A percentile compares a stretch with the other conserved stretches of the same genome.
phyloP scores from a whole-genome alignment of 2,329 filamentous ascomycete species.

The Apiospora aurea region DNA sequence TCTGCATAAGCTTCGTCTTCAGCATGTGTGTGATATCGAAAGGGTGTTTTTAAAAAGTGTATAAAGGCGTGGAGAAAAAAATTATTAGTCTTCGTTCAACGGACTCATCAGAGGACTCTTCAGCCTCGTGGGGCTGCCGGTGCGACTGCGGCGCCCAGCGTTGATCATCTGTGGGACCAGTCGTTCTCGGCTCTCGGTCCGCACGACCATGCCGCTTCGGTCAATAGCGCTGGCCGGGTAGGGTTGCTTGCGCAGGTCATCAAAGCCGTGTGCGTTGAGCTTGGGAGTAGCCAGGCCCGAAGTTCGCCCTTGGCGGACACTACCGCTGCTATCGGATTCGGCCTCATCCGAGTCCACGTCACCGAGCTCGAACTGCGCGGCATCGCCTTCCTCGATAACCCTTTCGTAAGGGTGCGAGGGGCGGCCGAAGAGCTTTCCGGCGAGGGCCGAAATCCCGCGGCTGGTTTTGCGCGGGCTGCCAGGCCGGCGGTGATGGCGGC shows the following conservation, averaged over 20 bases:
- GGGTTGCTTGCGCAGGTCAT: slow-evolving; percentile 48
- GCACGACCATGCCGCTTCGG: slow-evolving; percentile 75
- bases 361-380: slow-evolving; percentile 78
- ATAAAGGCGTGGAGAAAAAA: neutral
- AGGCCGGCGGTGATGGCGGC: slow-evolving; percentile 51
- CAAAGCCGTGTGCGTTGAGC: slow-evolving; percentile 59
- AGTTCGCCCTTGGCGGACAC: slow-evolving; percentile 61
- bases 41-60: neutral
- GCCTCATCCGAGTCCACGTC: slow-evolving; percentile 70
- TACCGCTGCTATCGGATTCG: slow-evolving; percentile 64
- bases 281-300: slow-evolving; percentile 75
- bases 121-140: slow-evolving; percentile 63
- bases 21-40: slow-evolving; percentile 21
- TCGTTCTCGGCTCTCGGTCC: slow-evolving; percentile 87
- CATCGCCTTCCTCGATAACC: slow-evolving; percentile 82
- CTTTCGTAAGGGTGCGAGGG: slow-evolving; percentile 74
- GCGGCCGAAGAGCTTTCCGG: slow-evolving; percentile 71
- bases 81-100: slow-evolving; percentile 49
- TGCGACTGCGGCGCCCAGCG: slow-evolving; percentile 63
- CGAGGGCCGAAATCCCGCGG: slow-evolving; percentile 56
- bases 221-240: slow-evolving; percentile 57
- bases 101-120: slow-evolving; percentile 65
- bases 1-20: slow-evolving; percentile 10
- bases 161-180: slow-evolving; percentile 66
- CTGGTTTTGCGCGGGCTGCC: slow-evolving; percentile 55